Percentiles rank a stretch among this genome's conserved stretches.
phyloP scores from a whole-genome alignment of 345 rosid genomes.

The Linum trigynum region DNA sequence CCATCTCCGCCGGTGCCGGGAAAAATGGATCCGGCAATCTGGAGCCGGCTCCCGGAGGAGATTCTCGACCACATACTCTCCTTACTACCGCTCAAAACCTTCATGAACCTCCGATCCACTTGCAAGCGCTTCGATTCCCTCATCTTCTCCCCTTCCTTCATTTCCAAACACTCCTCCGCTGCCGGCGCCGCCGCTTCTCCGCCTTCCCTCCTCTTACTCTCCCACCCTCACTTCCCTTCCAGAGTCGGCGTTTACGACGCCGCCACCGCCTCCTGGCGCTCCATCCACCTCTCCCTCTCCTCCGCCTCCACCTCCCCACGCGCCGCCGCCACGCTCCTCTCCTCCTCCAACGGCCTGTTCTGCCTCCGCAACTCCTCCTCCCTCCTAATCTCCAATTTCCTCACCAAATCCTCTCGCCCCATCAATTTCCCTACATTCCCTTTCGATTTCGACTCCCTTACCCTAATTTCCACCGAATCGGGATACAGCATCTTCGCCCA shows the following conservation, averaged over 20 bases:
- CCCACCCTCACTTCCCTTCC: not conserved
- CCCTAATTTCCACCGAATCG: constrained; percentile 38
- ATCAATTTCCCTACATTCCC: constrained; percentile 56
- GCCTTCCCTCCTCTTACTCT: not conserved
- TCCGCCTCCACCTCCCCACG: too few species aligned
- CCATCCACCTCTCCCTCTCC: not conserved
- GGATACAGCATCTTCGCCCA: constrained; percentile 56
- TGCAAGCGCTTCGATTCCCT: not conserved
- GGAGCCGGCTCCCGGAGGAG: constrained; percentile 65
- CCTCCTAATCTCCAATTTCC: not conserved
- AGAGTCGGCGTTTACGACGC: not conserved
- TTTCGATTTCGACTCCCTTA: constrained; percentile 50
- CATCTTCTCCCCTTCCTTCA: constrained; percentile 38
- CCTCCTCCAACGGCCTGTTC: not conserved
- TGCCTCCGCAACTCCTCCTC: constrained; percentile 16
- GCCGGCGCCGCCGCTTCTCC: constrained; percentile 37
- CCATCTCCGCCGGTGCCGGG: constrained; percentile 3
- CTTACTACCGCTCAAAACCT: constrained; percentile 46
- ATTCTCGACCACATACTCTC: constrained; percentile 53
- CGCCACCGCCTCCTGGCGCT: not conserved
- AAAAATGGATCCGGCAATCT: constrained; percentile 63
- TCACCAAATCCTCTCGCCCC: not conserved
- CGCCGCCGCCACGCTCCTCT: not conserved
- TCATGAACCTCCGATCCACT: constrained; percentile 24
- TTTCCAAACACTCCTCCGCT: constrained; percentile 41